phyloP scores from a whole-genome alignment of 2,329 filamentous ascomycete species.

The Xylariaceae sp. region DNA sequence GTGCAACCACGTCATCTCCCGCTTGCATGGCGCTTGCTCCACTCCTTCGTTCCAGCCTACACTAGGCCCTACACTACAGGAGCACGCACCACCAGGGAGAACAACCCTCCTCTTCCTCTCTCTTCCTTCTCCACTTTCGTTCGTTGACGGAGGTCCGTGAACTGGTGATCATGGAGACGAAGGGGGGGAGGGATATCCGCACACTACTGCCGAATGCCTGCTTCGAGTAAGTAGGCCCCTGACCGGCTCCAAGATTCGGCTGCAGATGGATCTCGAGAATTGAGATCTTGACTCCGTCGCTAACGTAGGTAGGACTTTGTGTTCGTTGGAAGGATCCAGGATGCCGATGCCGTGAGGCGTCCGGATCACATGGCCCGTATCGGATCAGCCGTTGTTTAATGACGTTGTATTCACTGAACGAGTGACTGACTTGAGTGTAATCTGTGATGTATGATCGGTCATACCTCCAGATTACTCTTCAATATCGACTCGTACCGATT shows the following conservation, averaged over 20 bases:
- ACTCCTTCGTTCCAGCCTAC: conserved; percentile 16
- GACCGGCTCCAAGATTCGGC: not conserved
- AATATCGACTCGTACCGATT: not conserved
- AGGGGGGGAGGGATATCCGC: conserved; percentile 21
- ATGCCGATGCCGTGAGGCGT: not conserved
- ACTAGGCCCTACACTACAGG: conserved; percentile 10
- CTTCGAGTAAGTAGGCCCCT: not conserved
- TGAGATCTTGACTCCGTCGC: too few species aligned
- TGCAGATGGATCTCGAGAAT: not conserved
- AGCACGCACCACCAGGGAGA: conserved; percentile 14
- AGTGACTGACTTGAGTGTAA: not conserved
- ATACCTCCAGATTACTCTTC: not conserved
- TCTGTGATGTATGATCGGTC: not conserved
- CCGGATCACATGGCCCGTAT: conserved; percentile 1
- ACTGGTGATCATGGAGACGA: conserved; percentile 17
- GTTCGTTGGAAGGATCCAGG: not conserved
- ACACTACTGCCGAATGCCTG: conserved; percentile 1
- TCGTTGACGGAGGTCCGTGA: not conserved
- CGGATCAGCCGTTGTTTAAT: conserved; percentile 5
- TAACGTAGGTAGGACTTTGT: too few species aligned
- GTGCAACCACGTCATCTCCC: conserved; percentile 29
- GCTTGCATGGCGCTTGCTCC: conserved; percentile 21
- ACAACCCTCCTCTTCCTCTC: too few species aligned
- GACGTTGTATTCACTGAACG: not conserved
- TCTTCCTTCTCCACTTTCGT: conserved; percentile 7